phyloP scores from a whole-genome alignment of 345 rosid genomes.

The Ceriops zippeliana region DNA sequence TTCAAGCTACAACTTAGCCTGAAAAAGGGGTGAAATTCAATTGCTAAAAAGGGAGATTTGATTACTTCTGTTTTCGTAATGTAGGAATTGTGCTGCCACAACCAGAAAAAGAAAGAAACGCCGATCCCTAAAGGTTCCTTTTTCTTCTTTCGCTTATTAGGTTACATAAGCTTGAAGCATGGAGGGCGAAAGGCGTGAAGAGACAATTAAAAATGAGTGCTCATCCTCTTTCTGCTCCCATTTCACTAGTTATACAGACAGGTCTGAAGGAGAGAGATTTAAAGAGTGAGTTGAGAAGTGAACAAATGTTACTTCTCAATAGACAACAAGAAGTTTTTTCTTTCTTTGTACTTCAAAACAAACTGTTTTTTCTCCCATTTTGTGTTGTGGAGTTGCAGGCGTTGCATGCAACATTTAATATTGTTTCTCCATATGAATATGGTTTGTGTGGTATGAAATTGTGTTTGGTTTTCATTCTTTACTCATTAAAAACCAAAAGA shows the following conservation, averaged over 20 bases:
- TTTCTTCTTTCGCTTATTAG: slow-evolving; percentile 28
- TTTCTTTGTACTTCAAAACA: slow-evolving; percentile 31
- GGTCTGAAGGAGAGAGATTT: slow-evolving; percentile 29
- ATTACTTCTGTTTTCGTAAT: slow-evolving; percentile 32
- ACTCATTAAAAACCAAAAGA: no score
- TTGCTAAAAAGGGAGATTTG: slow-evolving; percentile 6
- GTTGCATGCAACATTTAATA: slow-evolving; percentile 27
- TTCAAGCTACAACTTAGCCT: slow-evolving; percentile 71
- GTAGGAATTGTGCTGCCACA: slow-evolving; percentile 59
- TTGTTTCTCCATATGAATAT: no score
- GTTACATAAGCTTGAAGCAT: slow-evolving; percentile 32
- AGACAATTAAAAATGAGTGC: slow-evolving; percentile 60
- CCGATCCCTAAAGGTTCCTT: slow-evolving; percentile 27
- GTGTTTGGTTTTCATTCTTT: no score
- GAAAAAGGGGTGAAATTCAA: slow-evolving; percentile 26
- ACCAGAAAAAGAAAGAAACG: slow-evolving; percentile 19
- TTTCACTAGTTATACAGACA: slow-evolving; percentile 27
- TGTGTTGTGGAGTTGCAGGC: slow-evolving; percentile 38
- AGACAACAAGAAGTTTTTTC: slow-evolving; percentile 33
- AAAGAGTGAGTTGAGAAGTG: slow-evolving; percentile 35
- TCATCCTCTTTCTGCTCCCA: slow-evolving; percentile 96
- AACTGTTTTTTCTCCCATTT: slow-evolving; percentile 18
- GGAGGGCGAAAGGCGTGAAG: slow-evolving; percentile 74
- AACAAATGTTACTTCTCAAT: slow-evolving; percentile 33
- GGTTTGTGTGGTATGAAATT: no score